Base-by-base conservation (phyloP, 352 stramenopile species). In the Phytophthora constricta region DNA sequence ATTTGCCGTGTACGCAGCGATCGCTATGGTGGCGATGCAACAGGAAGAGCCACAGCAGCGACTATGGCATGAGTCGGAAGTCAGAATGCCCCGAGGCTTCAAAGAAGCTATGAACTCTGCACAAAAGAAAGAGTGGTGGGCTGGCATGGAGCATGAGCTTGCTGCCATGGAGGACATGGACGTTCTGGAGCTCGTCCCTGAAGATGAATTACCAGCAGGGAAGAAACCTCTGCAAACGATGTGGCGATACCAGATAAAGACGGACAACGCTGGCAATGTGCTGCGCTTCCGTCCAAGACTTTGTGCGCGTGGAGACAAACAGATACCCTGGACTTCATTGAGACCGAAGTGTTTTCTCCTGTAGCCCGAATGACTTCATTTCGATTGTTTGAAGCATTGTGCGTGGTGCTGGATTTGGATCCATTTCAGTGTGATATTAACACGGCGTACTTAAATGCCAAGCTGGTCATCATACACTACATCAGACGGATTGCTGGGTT, bases 241-340 rank as follows among this genome's bases (percentile, higher is more conserved):
- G n/a, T n/a, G n/a, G n/a, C n/a, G n/a, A n/a, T n/a, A n/a, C 9
- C 58, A 65, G 28, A 28, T 65, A 1, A 65, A 65, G 27, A 58
- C 37, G 1, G 58, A 58, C 26, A 65, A 27, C 3, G 5, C 28
- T 1, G 58, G 58, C 1, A 65, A 65, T 52, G 19, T 65, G 1
- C 5, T 65, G 2, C 48, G 48, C 0, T 65, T 65, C 20, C 37
- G 47, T 10, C 39, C 37, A 3, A 33, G 58, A 7, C 16, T 58
- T 13, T 65, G 47, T 27, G 58, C 58, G 3, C 17, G 46, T 19
- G 57, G 47, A 13, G 47, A 58, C 13, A 58, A 58, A 26, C 48
- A 58, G 23, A 19, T 45, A 10, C 19, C 48, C 5, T 47, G 22
- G 58, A 52, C 20, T 50, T 65, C 20, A 8, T 52, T 4, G 16